Evolutionary conservation across 2,329 filamentous ascomycete genomes (phyloP), one percentile per base, ranked within the genome.

Genomic region (Aspergillus ustus): DNA sequence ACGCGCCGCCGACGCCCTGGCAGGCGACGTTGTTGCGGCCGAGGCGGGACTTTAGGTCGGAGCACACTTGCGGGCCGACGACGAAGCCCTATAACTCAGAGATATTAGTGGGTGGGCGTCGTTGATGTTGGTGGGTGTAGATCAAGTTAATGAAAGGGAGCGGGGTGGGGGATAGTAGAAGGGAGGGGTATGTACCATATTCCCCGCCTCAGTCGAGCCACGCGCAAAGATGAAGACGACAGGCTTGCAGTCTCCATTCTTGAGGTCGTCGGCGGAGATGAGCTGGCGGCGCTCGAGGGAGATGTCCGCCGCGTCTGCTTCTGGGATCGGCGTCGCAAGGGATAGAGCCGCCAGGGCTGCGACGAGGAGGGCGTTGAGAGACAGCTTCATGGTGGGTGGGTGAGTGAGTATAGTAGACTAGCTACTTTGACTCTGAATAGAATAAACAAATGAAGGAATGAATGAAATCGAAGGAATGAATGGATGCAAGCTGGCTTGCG

Each of bases 1-100:
- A 83, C 6, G 77, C 76, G 37, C 71, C 72, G 4, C 75, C 75
- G 15, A 83, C 78, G 15, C 81, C 81, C 64, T 83, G 81, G 22
- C 81, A 75, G 50, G 70, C 73, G 25, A 75, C 69, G 15, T 66
- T 61, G 50, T 64, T 69, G 22, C 52, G 15, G n/a, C 69, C 69
- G 13, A 73, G 60, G 7, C 67, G 45, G 2, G 20, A 15, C 44
- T 74, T 71, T 28, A 77, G 59, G 2, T 46, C 63, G n/a, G 52
- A 43, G 67, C 74, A 77, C 52, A 71, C 67, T 19, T 64, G 65
- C 3, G 72, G 71, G 9, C 74, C 74, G 51, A 72, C 67, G 37
- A 74, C 59, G 8, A 62, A 63, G 7, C 74, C 74, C 74, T 76
- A 53, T 44, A 40, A n/a, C n/a, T n/a, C n/a, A n/a, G n/a, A n/a